phyloP scores from a whole-genome alignment of 306 rosid species.

The Cyamopsis tetragonoloba region DNA sequence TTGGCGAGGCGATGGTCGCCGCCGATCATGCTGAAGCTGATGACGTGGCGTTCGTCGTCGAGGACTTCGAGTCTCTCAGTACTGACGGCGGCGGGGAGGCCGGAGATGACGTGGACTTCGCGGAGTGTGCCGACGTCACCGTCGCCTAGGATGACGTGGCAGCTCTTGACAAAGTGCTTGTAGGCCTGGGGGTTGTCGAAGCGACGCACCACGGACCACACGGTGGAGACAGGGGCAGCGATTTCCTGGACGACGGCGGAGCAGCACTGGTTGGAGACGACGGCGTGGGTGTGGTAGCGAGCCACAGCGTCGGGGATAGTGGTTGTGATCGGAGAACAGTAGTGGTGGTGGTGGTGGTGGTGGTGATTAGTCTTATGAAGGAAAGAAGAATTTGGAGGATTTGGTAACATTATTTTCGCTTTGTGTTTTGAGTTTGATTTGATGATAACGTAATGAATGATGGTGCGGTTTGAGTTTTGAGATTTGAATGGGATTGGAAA shows the following conservation, averaged over 20 bases:
- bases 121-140: slow-evolving; percentile 91
- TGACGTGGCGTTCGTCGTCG: slow-evolving; percentile 84
- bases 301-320: slow-evolving; percentile 57
- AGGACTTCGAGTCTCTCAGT: slow-evolving; percentile 92
- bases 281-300: slow-evolving; percentile 52
- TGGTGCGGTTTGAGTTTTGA: no score
- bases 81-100: slow-evolving; percentile 83
- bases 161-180: slow-evolving; percentile 90
- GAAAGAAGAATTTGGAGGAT: slow-evolving; percentile 41
- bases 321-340: background rate
- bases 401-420: slow-evolving; percentile 36
- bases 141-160: slow-evolving; percentile 78
- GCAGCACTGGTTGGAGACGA: slow-evolving; percentile 63
- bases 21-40: slow-evolving; percentile 89
- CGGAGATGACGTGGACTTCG: slow-evolving; percentile 74
- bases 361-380: slow-evolving; percentile 37
- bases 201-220: slow-evolving; percentile 94
- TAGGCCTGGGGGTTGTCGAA: slow-evolving; percentile 95
- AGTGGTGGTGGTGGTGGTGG: background rate
- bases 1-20: slow-evolving; percentile 88
- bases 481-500: no score
- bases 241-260: slow-evolving; percentile 80
- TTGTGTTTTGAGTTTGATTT: background rate
- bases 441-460: no score
- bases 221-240: slow-evolving; percentile 72